A percentile compares a stretch with the other conserved stretches of the same genome.
phyloP scores from a whole-genome alignment of 2,329 filamentous ascomycete genomes.

The Diaporthe australafricana region DNA sequence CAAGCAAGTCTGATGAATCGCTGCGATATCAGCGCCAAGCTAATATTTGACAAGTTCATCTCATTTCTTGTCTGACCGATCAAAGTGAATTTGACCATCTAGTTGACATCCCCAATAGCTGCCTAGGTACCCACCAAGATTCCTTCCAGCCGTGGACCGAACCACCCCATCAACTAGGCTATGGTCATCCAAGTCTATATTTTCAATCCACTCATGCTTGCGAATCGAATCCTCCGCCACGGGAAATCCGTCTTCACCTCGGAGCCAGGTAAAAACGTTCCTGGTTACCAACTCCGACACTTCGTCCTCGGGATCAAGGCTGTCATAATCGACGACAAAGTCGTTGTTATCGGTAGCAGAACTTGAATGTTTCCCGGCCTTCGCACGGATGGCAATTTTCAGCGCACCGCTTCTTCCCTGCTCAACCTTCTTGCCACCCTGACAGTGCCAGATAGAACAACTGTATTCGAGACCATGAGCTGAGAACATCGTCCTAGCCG shows the following conservation, averaged over 20 bases:
- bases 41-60: background rate
- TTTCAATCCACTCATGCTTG: slow-evolving; percentile 18
- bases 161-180: slow-evolving; percentile 1
- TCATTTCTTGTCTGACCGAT: background rate
- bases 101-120: slow-evolving; percentile 4
- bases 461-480: background rate
- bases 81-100: slow-evolving; percentile 17
- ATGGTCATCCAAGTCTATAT: background rate
- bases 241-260: slow-evolving; percentile 6
- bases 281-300: slow-evolving; percentile 16
- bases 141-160: background rate
- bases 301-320: slow-evolving; percentile 13
- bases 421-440: slow-evolving; percentile 6
- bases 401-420: background rate
- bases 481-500: slow-evolving; percentile 41
- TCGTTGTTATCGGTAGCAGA: background rate
- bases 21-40: background rate
- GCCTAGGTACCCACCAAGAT: slow-evolving; percentile 11
- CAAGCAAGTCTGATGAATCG: too few species aligned
- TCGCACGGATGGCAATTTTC: background rate
- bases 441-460: slow-evolving; percentile 9
- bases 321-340: slow-evolving; percentile 3
- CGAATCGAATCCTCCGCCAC: slow-evolving; percentile 9
- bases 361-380: background rate
- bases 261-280: slow-evolving; percentile 9